A percentile compares a stretch with the other conserved stretches of the same genome.
phyloP scores from a whole-genome alignment of 2,329 filamentous ascomycete genomes.

The Pseudopithomyces chartarum region DNA sequence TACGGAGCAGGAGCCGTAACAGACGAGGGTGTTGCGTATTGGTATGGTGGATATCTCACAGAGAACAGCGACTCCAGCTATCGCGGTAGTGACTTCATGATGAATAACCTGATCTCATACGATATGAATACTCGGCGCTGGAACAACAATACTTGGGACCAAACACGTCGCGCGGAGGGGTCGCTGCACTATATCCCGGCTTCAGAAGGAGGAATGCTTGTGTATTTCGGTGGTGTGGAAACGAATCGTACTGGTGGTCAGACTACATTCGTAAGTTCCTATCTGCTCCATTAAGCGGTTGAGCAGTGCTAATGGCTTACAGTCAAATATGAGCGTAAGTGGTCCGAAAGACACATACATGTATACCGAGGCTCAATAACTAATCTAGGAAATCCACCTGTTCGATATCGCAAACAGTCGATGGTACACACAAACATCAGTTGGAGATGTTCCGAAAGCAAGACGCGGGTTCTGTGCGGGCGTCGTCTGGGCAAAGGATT shows the following conservation, averaged over 20 bases:
- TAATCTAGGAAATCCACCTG: slow-evolving; percentile 48
- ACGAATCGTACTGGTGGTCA: neutral
- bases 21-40: slow-evolving; percentile 51
- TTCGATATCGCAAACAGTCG: slow-evolving; percentile 63
- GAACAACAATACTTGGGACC: slow-evolving; percentile 57
- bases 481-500: slow-evolving; percentile 60
- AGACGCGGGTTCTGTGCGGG: slow-evolving; percentile 64
- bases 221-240: slow-evolving; percentile 63
- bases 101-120: slow-evolving; percentile 58
- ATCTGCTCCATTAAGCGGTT: neutral
- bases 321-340: slow-evolving; percentile 27
- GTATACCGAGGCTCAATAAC: neutral
- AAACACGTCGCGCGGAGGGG: slow-evolving; percentile 60
- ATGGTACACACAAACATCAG: slow-evolving; percentile 64
- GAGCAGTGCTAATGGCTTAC: slow-evolving; percentile 3
- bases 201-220: slow-evolving; percentile 61
- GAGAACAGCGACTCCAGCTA: slow-evolving; percentile 50
- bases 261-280: slow-evolving; percentile 11
- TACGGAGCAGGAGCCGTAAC: slow-evolving; percentile 19
- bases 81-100: slow-evolving; percentile 38
- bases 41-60: slow-evolving; percentile 65
- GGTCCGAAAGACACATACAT: neutral
- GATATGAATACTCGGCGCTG: slow-evolving; percentile 57
- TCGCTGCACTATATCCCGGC: slow-evolving; percentile 62
- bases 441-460: slow-evolving; percentile 56